These are phyloP conservation scores for Mycena belliarum DNA, from an alignment of 768 basidiomycete genomes.

Conservation along the genomic window DNA sequence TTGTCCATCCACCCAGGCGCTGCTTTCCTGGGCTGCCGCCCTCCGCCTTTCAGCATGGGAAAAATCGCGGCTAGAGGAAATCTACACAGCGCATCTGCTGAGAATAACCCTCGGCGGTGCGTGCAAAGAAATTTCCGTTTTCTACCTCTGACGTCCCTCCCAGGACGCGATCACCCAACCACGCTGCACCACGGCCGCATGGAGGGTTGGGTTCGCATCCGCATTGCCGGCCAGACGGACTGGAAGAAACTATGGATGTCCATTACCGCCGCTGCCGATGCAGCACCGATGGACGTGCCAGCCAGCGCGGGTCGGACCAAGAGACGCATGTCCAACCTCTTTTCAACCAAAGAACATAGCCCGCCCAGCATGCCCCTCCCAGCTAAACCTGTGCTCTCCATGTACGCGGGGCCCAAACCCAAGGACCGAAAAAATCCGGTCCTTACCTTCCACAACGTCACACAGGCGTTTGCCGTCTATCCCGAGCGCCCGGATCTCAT, in stretches of 20 bases:
- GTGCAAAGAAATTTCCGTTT: slow-evolving; percentile 11
- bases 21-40: slow-evolving; percentile 90
- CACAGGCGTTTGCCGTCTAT: slow-evolving; percentile 92
- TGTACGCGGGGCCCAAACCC: slow-evolving; percentile 64
- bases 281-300: slow-evolving; percentile 25
- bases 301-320: slow-evolving; percentile 35
- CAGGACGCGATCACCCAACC: slow-evolving; percentile 55
- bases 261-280: slow-evolving; percentile 51
- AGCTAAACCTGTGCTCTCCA: slow-evolving; percentile 46
- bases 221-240: slow-evolving; percentile 95
- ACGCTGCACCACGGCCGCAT: slow-evolving; percentile 71
- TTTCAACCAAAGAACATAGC: slow-evolving; percentile 47
- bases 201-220: slow-evolving; percentile 90
- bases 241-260: slow-evolving; percentile 94
- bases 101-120: slow-evolving; percentile 63
- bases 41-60: slow-evolving; percentile 93
- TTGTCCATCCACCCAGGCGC: slow-evolving; percentile 66
- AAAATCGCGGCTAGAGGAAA: slow-evolving; percentile 91
- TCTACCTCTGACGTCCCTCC: slow-evolving; percentile 1
- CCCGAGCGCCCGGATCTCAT: slow-evolving; percentile 95
- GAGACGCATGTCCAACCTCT: slow-evolving; percentile 71
- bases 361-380: slow-evolving; percentile 30
- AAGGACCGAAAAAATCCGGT: slow-evolving; percentile 76
- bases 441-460: slow-evolving; percentile 66
- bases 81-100: slow-evolving; percentile 94